Conservation (phyloP, 2,329 filamentous ascomycete genomes). For the Pseudogymnoascus sp. region DNA sequence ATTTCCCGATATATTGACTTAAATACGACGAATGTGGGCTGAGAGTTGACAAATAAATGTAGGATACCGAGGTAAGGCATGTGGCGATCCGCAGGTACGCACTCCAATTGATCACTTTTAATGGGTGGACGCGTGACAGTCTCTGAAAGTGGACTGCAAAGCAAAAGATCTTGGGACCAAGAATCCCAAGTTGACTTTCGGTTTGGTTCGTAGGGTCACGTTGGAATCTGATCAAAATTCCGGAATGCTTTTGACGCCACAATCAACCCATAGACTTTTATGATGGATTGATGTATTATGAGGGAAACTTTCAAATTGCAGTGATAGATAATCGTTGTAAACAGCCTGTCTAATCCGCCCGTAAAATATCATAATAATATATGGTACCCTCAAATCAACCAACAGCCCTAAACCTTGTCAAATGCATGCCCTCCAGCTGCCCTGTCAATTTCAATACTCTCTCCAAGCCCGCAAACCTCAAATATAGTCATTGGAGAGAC, state of each 20-base stretch:
- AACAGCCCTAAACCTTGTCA: not conserved
- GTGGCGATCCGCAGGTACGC: not conserved
- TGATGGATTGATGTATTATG: not conserved
- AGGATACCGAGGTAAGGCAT: not conserved
- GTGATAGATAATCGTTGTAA: not conserved
- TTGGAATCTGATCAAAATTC: not conserved
- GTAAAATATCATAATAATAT: not conserved
- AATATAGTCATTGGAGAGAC: constrained; percentile 10
- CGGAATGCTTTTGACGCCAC: not conserved
- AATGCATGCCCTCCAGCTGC: constrained; percentile 10
- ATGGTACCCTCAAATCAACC: not conserved
- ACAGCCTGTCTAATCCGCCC: not conserved
- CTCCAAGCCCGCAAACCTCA: constrained; percentile 10
- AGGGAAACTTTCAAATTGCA: not conserved
- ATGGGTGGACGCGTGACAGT: not conserved
- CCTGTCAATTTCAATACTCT: constrained; percentile 10
- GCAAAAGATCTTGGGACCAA: not conserved
- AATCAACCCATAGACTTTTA: too few species aligned
- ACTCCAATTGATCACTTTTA: not conserved
- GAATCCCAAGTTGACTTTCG: not conserved
- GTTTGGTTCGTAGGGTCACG: not conserved
- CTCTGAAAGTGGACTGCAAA: not conserved
- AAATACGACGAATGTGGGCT: not conserved
- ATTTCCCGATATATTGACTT: not conserved
- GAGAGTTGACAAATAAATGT: not conserved